Conservation (phyloP, 2,329 filamentous ascomycete species). For the Alternaria metachromatica region DNA sequence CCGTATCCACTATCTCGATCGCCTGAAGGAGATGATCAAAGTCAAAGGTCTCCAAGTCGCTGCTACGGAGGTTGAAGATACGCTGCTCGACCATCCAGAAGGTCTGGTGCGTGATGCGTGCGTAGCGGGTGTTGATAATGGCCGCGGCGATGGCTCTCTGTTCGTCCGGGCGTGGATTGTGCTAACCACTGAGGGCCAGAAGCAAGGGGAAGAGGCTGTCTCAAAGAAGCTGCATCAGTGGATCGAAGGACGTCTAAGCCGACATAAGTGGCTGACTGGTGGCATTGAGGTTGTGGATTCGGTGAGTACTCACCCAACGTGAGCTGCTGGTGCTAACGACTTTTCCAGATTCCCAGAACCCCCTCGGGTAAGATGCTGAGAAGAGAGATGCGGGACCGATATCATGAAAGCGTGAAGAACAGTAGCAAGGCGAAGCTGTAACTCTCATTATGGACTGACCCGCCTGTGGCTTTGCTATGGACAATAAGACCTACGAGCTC, state of each 20-base stretch:
- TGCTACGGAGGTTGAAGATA: conserved; percentile 57
- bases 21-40: conserved; percentile 55
- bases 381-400: conserved; percentile 37
- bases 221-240: conserved; percentile 30
- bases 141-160: conserved; percentile 36
- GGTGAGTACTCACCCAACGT: conserved; percentile 14
- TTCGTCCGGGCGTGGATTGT: conserved; percentile 43
- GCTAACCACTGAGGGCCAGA: conserved; percentile 23
- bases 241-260: conserved; percentile 31
- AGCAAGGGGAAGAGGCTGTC: conserved; percentile 20
- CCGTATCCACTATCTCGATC: conserved; percentile 44
- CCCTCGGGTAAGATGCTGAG: conserved; percentile 40
- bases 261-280: conserved; percentile 41
- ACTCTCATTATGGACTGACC: neutral
- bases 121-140: conserved; percentile 42
- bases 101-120: conserved; percentile 36
- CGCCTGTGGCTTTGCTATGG: neutral
- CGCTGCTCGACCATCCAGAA: conserved; percentile 52
- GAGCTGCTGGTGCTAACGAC: neutral
- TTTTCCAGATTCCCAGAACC: conserved; percentile 33
- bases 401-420: conserved; percentile 31
- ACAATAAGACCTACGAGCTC: neutral
- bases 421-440: conserved; percentile 29
- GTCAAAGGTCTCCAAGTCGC: conserved; percentile 59
- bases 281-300: conserved; percentile 38